Base-by-base conservation (phyloP, 1,284 basidiomycete species). In the Neotropicomus parvogracilis region DNA sequence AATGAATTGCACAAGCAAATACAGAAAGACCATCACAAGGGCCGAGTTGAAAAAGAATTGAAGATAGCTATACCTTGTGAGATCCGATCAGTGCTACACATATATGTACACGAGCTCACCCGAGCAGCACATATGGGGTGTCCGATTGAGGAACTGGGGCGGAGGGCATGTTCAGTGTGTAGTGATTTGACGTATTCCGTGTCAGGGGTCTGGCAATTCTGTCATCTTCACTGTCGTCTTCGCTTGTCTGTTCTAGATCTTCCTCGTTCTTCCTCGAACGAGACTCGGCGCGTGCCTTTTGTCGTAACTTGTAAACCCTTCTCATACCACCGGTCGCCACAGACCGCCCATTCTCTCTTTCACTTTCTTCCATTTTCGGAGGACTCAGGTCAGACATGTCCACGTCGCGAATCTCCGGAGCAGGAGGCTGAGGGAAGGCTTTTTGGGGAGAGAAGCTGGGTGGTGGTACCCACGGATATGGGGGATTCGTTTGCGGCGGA, bases 21-120 rank as follows among this genome's bases (percentile, higher is more conserved):
- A 97, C 49, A 99, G 72, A 63, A 92, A 88, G 40, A 94, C 75
- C 28, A 89, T 62, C 38, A 95, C 83, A 31, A 98, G 78, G 6
- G 88, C 85, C n/a, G 88, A 73, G 68, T 98, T 97, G 75, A 97
- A 97, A 64, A 91, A 80, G 68, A 98, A 91, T 66, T 97, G 95
- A 13, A 95, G 77, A 66, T 95, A 95, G 54, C 92, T 94, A 34
- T 29, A 54, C 53, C 62, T 40, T 56, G 55, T 58, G 33, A 54
- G 54, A 44, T 36, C 27, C 43, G 38, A 40, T 49, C 48, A 44
- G 47, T 9, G 40, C 43, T 21, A 44, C 43, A 45, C 40, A 36
- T 19, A 45, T 21, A 47, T 43, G 46, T 17, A 51, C 16, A 32
- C 42, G 37, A 34, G 61, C 70, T 52, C 58, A 92, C 90, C 91